A percentile compares a stretch with the other conserved stretches of the same genome.
Conservation (phyloP, 2,329 filamentous ascomycete species). For the Monilinia aucupariae region DNA sequence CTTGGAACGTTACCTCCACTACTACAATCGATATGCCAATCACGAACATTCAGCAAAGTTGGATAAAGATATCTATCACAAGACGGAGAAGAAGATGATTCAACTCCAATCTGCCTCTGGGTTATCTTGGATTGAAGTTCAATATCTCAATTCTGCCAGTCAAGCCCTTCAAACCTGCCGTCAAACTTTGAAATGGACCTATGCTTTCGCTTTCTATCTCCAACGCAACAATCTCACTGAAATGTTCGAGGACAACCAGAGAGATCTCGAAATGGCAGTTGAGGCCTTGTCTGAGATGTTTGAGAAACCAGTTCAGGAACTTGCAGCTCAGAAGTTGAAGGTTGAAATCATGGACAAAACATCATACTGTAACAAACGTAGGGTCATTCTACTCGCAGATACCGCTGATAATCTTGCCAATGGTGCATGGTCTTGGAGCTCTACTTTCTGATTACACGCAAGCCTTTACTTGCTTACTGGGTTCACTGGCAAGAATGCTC, state of each 20-base stretch:
- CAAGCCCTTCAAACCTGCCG: conserved; percentile 92
- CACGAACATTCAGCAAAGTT: conserved; percentile 96
- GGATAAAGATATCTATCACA: conserved; percentile 90
- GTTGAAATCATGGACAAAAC: conserved; percentile 99
- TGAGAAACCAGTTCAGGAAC: conserved; percentile 86
- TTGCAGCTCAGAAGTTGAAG: conserved; percentile 83
- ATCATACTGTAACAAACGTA: conserved; percentile 87
- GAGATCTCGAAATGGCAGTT: conserved; percentile 94
- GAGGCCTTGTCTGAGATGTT: conserved; percentile 99
- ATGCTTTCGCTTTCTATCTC: conserved; percentile 98
- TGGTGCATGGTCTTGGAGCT: conserved; percentile 51
- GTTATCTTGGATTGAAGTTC: conserved; percentile 99
- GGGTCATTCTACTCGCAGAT: conserved; percentile 83
- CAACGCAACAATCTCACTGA: conserved; percentile 90
- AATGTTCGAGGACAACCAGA: conserved; percentile 98
- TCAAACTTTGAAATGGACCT: conserved; percentile 99
- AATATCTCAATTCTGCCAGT: conserved; percentile 89
- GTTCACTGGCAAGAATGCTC: not conserved
- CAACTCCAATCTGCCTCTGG: conserved; percentile 88
- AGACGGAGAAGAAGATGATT: conserved; percentile 99
- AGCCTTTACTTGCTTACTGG: not conserved
- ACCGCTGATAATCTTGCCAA: conserved; percentile 88
- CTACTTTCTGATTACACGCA: conserved; percentile 10
- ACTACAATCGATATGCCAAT: conserved; percentile 98
- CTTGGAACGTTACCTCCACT: conserved; percentile 93